These are phyloP conservation scores for Leucaena leucocephala DNA, from an alignment of 306 rosid species.

Conservation along the genomic window DNA sequence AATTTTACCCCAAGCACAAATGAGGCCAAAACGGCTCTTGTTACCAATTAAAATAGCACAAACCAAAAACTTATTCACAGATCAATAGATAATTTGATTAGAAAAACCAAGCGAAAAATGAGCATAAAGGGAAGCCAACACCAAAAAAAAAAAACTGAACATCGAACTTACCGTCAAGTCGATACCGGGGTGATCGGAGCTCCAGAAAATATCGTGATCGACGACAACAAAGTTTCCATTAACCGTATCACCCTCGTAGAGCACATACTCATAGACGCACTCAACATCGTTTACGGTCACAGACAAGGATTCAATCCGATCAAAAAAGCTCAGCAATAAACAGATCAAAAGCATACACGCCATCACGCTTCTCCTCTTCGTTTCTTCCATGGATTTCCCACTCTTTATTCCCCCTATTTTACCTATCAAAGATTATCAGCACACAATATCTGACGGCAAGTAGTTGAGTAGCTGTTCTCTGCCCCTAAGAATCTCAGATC, in stretches of 20 bases:
- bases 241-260: constrained; percentile 81
- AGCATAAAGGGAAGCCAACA: constrained; percentile 5
- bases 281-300: constrained; percentile 87
- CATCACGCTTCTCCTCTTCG: constrained; percentile 40
- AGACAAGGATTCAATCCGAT: constrained; percentile 66
- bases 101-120: background rate
- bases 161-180: constrained; percentile 66
- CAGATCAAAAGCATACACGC: constrained; percentile 44
- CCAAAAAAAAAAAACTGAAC: background rate
- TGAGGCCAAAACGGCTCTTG: background rate
- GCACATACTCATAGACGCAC: constrained; percentile 87
- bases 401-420: background rate
- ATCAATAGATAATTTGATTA: constrained; percentile 15
- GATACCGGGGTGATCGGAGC: constrained; percentile 92
- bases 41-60: background rate
- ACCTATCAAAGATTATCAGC: constrained; percentile 1
- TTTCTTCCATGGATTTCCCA: constrained; percentile 52
- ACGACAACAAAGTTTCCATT: constrained; percentile 94
- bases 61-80: background rate
- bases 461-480: background rate
- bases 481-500: constrained; percentile 32
- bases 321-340: constrained; percentile 53
- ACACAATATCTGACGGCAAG: background rate
- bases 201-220: constrained; percentile 95
- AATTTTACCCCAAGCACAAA: background rate